These are phyloP conservation scores for Manihot esculenta DNA, from an alignment of 441 rosid species.

Conservation along the genomic window DNA sequence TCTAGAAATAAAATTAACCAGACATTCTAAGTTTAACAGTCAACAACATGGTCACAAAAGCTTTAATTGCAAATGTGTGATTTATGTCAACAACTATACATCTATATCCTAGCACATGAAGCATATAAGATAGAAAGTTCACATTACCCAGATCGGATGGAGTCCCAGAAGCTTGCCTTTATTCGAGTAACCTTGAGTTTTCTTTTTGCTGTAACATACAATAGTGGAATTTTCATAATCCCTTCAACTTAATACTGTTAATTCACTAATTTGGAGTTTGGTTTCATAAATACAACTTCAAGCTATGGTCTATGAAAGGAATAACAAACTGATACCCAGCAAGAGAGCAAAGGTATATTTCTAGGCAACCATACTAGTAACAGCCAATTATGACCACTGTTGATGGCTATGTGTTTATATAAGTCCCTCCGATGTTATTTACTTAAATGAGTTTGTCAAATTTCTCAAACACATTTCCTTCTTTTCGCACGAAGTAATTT, in stretches of 20 bases:
- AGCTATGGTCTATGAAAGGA: background rate
- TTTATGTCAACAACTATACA: background rate
- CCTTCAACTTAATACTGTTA: background rate
- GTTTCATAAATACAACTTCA: background rate
- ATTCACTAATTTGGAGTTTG: background rate
- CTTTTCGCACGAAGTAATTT: too few relatives aligned
- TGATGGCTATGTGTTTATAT: too few relatives aligned
- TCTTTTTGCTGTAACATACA: conserved; percentile 53
- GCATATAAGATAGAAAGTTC: background rate
- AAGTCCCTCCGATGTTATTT: too few relatives aligned
- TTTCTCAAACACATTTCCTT: too few relatives aligned
- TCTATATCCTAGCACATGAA: background rate
- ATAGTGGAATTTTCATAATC: background rate
- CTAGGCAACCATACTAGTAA: too few relatives aligned
- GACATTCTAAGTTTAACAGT: background rate
- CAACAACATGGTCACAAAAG: background rate
- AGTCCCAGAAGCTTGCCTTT: conserved; percentile 78
- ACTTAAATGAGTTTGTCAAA: too few relatives aligned
- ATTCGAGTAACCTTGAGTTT: conserved; percentile 53
- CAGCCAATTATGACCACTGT: too few relatives aligned
- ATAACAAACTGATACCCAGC: too few relatives aligned
- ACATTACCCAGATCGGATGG: conserved; percentile 76
- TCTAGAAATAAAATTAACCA: background rate
- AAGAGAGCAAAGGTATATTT: background rate
- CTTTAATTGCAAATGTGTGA: background rate